phyloP scores from a whole-genome alignment of 805 yeast species.

The Ogataea pignaliae region DNA sequence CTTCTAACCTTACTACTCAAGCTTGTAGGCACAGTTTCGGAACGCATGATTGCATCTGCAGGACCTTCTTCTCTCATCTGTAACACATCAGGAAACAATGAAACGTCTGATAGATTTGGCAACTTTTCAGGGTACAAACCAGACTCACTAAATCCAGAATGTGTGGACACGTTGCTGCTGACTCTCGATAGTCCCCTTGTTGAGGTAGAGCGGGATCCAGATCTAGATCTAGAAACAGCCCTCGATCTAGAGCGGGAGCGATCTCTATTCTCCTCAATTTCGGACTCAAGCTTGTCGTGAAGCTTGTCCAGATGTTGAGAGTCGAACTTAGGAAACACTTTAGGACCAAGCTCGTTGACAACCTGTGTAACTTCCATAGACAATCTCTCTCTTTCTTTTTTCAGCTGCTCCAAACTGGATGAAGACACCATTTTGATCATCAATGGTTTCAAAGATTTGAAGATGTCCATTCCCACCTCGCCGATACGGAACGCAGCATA shows the following conservation, averaged over 20 bases:
- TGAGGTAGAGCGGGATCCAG: conserved; percentile 2
- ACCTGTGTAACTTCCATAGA: conserved; percentile 73
- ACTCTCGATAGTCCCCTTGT: conserved; percentile 3
- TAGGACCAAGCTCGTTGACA: conserved; percentile 79
- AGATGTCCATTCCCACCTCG: conserved; percentile 87
- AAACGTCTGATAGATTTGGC: conserved; percentile 29
- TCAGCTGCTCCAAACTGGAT: conserved; percentile 52
- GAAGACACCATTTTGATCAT: conserved; percentile 49
- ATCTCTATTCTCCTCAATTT: conserved; percentile 19
- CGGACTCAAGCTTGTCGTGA: conserved; percentile 17
- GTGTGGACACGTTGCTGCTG: conserved; percentile 13
- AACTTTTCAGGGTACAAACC: conserved; percentile 10
- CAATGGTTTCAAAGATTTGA: conserved; percentile 79
- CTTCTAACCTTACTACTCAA: conserved; percentile 16
- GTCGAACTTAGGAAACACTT: conserved; percentile 74
- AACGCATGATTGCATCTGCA: background rate
- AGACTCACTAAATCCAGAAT: conserved; percentile 26
- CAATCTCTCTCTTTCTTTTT: conserved; percentile 55
- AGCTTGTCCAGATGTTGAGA: conserved; percentile 12
- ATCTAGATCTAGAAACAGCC: conserved; percentile 13
- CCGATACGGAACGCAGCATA: conserved; percentile 87
- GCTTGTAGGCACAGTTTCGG: conserved; percentile 1
- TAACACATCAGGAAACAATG: conserved; percentile 30
- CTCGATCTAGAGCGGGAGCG: conserved; percentile 1
- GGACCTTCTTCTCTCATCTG: conserved; percentile 15